These are phyloP conservation scores for Boletus vermiculosoides DNA, from an alignment of 768 basidiomycete species.

Conservation along the genomic window DNA sequence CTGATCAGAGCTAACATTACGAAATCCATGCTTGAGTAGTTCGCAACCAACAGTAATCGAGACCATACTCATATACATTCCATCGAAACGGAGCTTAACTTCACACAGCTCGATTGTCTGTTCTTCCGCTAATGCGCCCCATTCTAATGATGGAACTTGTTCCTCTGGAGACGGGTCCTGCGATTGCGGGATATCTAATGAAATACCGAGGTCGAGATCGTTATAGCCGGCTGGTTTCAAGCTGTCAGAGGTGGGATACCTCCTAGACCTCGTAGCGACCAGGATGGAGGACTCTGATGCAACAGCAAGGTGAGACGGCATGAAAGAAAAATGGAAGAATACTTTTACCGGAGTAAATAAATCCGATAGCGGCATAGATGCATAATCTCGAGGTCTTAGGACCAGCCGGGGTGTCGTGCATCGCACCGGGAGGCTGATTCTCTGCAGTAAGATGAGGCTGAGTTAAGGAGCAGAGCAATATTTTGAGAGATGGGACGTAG, in stretches of 20 bases:
- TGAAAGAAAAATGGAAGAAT: background rate
- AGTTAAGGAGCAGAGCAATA: constrained; percentile 49
- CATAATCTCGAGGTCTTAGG: constrained; percentile 48
- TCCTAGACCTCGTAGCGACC: constrained; percentile 60
- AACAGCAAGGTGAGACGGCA: constrained; percentile 3
- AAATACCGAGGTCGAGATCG: constrained; percentile 42
- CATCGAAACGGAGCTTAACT: constrained; percentile 51
- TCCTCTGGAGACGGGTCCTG: constrained; percentile 22
- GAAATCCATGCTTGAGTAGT: constrained; percentile 3
- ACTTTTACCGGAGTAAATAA: constrained; percentile 54
- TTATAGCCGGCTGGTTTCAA: constrained; percentile 29
- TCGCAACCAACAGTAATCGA: background rate
- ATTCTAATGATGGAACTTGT: constrained; percentile 30
- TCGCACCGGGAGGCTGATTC: constrained; percentile 30
- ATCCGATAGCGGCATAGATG: constrained; percentile 55
- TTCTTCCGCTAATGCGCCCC: constrained; percentile 63
- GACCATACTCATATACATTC: constrained; percentile 42
- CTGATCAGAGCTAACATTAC: constrained; percentile 38
- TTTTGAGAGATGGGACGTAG: constrained; percentile 42
- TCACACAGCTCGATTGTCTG: constrained; percentile 59
- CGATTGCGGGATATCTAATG: constrained; percentile 26
- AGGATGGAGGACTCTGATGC: constrained; percentile 53
- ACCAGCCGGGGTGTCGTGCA: constrained; percentile 31
- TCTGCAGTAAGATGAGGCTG: constrained; percentile 40
- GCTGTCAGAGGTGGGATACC: constrained; percentile 41